These are phyloP conservation scores for Xylariales sp. DNA, from an alignment of 2,329 filamentous ascomycete genomes.

Conservation along the genomic window DNA sequence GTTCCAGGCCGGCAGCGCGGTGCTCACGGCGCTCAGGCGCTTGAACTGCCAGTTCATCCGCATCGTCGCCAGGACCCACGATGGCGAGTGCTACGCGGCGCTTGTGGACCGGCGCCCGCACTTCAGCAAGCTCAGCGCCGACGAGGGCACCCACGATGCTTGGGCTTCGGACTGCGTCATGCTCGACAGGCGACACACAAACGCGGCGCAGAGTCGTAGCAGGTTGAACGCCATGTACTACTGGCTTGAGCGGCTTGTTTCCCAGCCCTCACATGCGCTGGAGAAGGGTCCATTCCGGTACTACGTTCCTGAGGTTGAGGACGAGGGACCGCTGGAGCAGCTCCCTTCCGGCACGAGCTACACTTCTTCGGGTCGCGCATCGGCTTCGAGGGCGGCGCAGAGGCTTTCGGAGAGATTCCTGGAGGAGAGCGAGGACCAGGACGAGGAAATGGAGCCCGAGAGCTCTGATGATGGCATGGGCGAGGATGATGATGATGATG, in stretches of 20 bases:
- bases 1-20: constrained; percentile 23
- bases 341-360: not conserved
- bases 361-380: not conserved
- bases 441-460: too few relatives aligned
- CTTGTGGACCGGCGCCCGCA: constrained; percentile 17
- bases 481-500: too few relatives aligned
- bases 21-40: constrained; percentile 25
- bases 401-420: not conserved
- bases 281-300: not conserved
- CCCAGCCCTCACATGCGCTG: not conserved
- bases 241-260: constrained; percentile 8
- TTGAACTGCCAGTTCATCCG: constrained; percentile 32
- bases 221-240: constrained; percentile 8
- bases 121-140: constrained; percentile 12
- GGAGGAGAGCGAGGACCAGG: too few relatives aligned
- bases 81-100: constrained; percentile 14
- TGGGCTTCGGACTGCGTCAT: constrained; percentile 18
- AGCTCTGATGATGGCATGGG: too few relatives aligned
- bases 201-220: constrained; percentile 11
- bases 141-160: not conserved
- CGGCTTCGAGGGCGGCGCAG: not conserved
- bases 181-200: constrained; percentile 11
- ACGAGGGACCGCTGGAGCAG: not conserved
- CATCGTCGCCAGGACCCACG: constrained; percentile 27
- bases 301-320: not conserved